Base-by-base conservation (phyloP, 345 rosid species). In the Erodium maritimum region DNA sequence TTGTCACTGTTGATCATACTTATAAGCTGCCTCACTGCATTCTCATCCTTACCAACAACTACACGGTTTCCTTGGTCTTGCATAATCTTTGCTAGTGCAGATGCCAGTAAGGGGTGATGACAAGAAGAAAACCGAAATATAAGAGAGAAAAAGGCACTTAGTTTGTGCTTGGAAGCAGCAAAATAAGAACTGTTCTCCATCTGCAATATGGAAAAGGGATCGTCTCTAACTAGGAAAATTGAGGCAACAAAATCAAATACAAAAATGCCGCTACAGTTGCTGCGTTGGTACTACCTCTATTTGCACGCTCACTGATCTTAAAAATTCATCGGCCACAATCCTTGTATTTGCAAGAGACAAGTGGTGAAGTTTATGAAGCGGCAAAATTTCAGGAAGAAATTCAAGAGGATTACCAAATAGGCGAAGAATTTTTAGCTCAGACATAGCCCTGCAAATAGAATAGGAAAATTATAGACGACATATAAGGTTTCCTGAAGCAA, bases 1-100 rank as follows among this genome's bases (percentile, higher is more conserved):
- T 90, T 73, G 69, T 93, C 99, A 68, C 97, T 90, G 67, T 90
- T 90, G 71, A 93, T 93, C 99, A 90, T 93, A 62, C 99, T 93
- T 77, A 93, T 90, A 60, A 93, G 96, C 79, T 93, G 99, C 61
- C 96, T 80, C 65, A 93, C 84, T 48, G 99, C 99, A 81, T 90
- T 93, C 79, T 90, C 96, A 87, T 93, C 99, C 82, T 90, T 93
- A 68, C 91, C 91, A 72, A 93, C 83, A 66, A 87, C 83, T 55
- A 58, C 73, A 65, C 91, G 90, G 55, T 93, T 93, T 69, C 86
- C 99, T 68, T 81, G 82, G 71, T 93, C 97, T 81, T 93, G 90
- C 85, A 90, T 80, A 71, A 93, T 93, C 83, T 93, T 93, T 71
- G 83, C 96, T 78, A 93, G 66, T 18, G 99, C 85, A 71, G 97